Evolutionary conservation across 2,329 filamentous ascomycete genomes (phyloP), one percentile per base, ranked within the genome.

Genomic region (Penicillium sp.): DNA sequence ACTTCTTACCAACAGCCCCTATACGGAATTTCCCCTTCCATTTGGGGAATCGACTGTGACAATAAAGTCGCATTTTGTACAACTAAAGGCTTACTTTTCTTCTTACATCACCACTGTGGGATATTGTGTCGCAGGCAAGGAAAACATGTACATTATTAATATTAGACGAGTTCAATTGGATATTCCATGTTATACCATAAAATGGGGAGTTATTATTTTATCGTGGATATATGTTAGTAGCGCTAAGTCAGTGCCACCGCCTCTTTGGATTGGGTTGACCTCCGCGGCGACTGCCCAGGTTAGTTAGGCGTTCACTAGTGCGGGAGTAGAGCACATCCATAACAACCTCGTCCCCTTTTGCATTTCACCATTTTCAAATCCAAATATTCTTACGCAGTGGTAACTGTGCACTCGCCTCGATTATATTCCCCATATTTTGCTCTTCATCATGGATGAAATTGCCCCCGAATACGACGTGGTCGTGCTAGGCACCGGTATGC

Each of bases 391-490:
- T 48, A 23, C 51, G 23, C 51, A 26, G 51, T 38, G 21, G 11
- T 26, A 47, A 4, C 28, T 38, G 51, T 53, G 51, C 35, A 2
- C 24, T 47, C 47, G 11, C 26, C 23, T 55, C 26, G 40, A 45
- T 35, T 45, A 43, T 38, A 53, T 26, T 54, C 21, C 28, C 14
- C 56, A 33, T 46, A 48, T 26, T 55, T 56, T 52, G 46, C 54
- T 60, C 62, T 59, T 63, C 77, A 83, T 62, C 78, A 97, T 97
- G 94, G 94, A 97, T 74, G 94, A 97, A 79, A 96, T 99, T 73
- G 91, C 92, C 66, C 90, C 91, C 73, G 92, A 97, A 79, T 99
- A 99, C 84, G 94, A 99, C 84, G 90, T 97, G 77, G 86, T 99
- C 74, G 94, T 99, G 74, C 86, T 99, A 74, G 94, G 94, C 83